phyloP scores from a whole-genome alignment of 2,329 filamentous ascomycete species.

The Talaromyces rugulosus region DNA sequence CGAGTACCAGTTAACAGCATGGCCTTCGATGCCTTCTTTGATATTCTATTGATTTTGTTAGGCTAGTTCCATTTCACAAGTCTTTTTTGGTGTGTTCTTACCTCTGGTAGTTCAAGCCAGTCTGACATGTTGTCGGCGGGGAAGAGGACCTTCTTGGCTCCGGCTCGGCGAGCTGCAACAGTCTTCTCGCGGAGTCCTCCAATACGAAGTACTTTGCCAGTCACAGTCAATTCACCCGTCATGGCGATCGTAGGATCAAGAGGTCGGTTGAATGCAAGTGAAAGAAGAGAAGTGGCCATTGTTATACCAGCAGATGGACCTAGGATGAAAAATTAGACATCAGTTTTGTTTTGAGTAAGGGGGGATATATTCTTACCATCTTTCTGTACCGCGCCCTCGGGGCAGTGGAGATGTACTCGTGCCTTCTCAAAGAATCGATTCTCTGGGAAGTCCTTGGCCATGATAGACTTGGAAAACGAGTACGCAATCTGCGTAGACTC shows the following conservation, averaged over 20 bases:
- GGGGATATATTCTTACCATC: conserved; percentile 54
- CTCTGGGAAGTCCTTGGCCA: conserved; percentile 78
- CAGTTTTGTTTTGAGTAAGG: conserved; percentile 8
- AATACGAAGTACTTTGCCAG: conserved; percentile 92
- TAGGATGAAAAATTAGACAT: conserved; percentile 18
- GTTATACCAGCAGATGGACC: conserved; percentile 88
- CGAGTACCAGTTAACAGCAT: conserved; percentile 85
- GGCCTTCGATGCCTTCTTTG: conserved; percentile 91
- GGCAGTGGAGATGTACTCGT: conserved; percentile 91
- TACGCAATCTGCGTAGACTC: conserved; percentile 94
- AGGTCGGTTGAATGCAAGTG: conserved; percentile 72
- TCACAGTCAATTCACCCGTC: conserved; percentile 96
- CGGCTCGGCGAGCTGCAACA: conserved; percentile 85
- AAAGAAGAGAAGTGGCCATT: conserved; percentile 92
- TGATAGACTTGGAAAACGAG: conserved; percentile 85
- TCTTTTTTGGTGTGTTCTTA: conserved; percentile 47
- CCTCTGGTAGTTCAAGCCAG: conserved; percentile 95
- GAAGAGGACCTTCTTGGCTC: conserved; percentile 91
- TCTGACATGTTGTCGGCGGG: conserved; percentile 92
- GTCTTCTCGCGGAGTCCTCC: conserved; percentile 95
- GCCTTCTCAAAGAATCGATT: conserved; percentile 97
- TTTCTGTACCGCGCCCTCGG: conserved; percentile 92
- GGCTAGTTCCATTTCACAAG: background rate
- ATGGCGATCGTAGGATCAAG: conserved; percentile 88
- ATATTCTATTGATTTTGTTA: conserved; percentile 68